Evolutionary conservation across 202 grass and related monocot genomes (phyloP).

Genomic region (Hordeum pubiflorum): DNA sequence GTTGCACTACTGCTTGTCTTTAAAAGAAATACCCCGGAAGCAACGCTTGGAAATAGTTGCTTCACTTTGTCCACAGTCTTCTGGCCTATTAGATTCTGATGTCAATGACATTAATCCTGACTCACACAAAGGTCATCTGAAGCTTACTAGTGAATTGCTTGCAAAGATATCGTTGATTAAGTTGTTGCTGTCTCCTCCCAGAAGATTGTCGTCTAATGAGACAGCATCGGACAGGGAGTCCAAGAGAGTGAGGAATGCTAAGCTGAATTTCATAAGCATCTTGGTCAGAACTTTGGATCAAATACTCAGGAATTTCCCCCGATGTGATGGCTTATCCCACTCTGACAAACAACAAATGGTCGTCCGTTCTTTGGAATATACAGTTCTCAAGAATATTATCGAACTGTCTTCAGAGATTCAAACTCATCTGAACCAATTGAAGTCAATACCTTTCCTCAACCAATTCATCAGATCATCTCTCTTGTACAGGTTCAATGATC

Average conservation of each 20-base stretch:
- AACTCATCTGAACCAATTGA: constrained; percentile 42
- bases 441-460: constrained; percentile 65
- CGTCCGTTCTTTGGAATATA: constrained; percentile 56
- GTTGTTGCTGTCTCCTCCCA: constrained; percentile 60
- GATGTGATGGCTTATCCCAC: constrained; percentile 19
- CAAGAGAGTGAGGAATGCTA: constrained; percentile 59
- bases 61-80: constrained; percentile 54
- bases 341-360: constrained; percentile 10
- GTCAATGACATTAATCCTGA: constrained; percentile 27
- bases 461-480: constrained; percentile 83
- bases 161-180: constrained; percentile 72
- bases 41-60: constrained; percentile 61
- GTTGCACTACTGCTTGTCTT: constrained; percentile 41
- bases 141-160: constrained; percentile 49
- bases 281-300: constrained; percentile 58
- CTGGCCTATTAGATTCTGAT: constrained; percentile 60
- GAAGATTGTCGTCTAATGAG: constrained; percentile 32
- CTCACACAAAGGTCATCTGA: constrained; percentile 46
- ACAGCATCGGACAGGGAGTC: constrained; percentile 38
- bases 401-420: constrained; percentile 56
- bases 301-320: constrained; percentile 48
- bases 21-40: constrained; percentile 42
- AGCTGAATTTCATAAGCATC: constrained; percentile 62
- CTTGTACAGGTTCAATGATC: constrained; percentile 81
- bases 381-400: constrained; percentile 72